Base-by-base conservation (phyloP, 73 alveolate genomes). In the Paramecium sonneborni region DNA sequence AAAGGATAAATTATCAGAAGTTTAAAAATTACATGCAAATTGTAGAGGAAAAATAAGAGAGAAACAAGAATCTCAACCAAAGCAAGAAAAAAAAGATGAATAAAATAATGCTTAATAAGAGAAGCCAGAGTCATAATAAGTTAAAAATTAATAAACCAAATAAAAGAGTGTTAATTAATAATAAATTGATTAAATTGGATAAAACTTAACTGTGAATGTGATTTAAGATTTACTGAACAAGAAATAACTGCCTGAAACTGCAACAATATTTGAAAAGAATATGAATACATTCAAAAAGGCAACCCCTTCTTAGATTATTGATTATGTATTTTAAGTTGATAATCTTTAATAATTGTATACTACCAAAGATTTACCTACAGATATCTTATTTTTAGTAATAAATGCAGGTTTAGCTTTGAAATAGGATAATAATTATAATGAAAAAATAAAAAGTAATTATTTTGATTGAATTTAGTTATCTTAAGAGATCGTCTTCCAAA, bases 211-310 rank as follows among this genome's bases (percentile, higher is more conserved):
- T 43, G 44, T 38, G 9, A 39, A 21, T 23, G 57, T 43, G 8
- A 38, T 41, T 69, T 48, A 88, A n/a, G 87, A 88, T 26, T 11
- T 88, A 21, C 10, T 88, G 9, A 41, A 38, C 12, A 82, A 88
- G 14, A 44, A 39, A 48, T 34, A 69, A 43, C 58, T 69, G 9
- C 94, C 94, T 20, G 94, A 88, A 57, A 88, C 85, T 14, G 85
- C 94, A 21, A 43, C 94, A 15, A 72, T 41, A 30, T 88, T 88
- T 88, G 94, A 88, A 30, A 88, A 88, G 55, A 82, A 88, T 48
- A 69, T 68, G 79, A 70, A 70, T 23, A 18, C 85, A 15, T 57
- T 88, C 30, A 88, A 88, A 28, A 88, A 88, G 55, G 87, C 85
- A 44, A 41, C 85, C 15, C 52, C 85, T 26, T 20, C 76, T 24